Conservation (phyloP, 2,329 filamentous ascomycete genomes). For the Gaeumannomyces sp. region DNA sequence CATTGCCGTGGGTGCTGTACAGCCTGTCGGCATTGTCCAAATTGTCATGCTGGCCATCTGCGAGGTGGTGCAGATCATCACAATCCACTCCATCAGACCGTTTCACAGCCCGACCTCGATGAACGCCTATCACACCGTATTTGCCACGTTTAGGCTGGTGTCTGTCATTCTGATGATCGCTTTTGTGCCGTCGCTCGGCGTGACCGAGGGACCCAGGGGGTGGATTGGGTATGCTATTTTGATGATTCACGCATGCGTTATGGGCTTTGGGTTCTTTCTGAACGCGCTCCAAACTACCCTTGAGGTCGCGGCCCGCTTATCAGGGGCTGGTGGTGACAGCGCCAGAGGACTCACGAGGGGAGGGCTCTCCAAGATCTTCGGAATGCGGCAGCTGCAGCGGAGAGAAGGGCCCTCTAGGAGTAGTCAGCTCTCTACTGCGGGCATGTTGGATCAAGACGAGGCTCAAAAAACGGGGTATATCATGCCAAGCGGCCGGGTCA, state of each 20-base stretch:
- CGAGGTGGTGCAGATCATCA: slow-evolving; percentile 84
- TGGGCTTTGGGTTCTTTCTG: slow-evolving; percentile 88
- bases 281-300: slow-evolving; percentile 87
- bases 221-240: slow-evolving; percentile 96
- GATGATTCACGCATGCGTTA: slow-evolving; percentile 73
- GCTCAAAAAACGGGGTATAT: slow-evolving; percentile 56
- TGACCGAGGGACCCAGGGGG: slow-evolving; percentile 73
- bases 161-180: slow-evolving; percentile 71
- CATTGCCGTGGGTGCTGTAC: slow-evolving; percentile 85
- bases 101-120: slow-evolving; percentile 91
- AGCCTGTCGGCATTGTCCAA: slow-evolving; percentile 88
- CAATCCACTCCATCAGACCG: slow-evolving; percentile 81
- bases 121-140: slow-evolving; percentile 90
- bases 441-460: slow-evolving; percentile 68
- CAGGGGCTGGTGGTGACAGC: slow-evolving; percentile 76
- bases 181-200: slow-evolving; percentile 77
- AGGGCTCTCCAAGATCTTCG: slow-evolving; percentile 83
- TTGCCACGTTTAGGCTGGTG: slow-evolving; percentile 69
- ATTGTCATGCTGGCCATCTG: slow-evolving; percentile 88
- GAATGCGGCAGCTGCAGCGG: slow-evolving; percentile 79
- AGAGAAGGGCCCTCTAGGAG: slow-evolving; percentile 63
- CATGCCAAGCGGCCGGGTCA: slow-evolving; percentile 46
- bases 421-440: slow-evolving; percentile 76
- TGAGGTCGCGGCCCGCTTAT: slow-evolving; percentile 76
- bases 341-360: slow-evolving; percentile 65